Evolutionary conservation across 2,329 filamentous ascomycete genomes (phyloP).

Genomic region (Fusarium subglutinans): DNA sequence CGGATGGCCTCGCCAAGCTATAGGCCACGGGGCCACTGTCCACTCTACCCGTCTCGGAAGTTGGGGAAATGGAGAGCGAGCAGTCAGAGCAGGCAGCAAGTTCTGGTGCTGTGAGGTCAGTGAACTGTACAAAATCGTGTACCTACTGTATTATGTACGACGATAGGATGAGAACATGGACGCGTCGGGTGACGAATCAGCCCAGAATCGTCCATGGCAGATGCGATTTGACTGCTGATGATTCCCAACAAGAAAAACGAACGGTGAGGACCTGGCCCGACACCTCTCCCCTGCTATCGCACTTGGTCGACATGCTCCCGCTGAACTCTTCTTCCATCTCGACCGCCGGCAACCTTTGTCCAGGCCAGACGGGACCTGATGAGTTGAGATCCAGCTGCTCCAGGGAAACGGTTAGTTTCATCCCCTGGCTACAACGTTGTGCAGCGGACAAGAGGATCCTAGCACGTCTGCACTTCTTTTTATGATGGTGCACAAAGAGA

Average conservation of each 20-base stretch:
- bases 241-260: constrained; percentile 34
- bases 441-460: constrained; percentile 30
- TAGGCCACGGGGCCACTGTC: constrained; percentile 34
- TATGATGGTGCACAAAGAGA: constrained; percentile 29
- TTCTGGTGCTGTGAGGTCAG: not conserved
- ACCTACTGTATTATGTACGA: constrained; percentile 35
- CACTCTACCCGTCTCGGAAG: constrained; percentile 37
- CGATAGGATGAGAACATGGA: constrained; percentile 31
- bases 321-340: not conserved
- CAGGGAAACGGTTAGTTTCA: constrained; percentile 23
- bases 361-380: constrained; percentile 23
- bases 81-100: not conserved
- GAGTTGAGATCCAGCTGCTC: constrained; percentile 16
- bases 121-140: constrained; percentile 25
- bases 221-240: constrained; percentile 9
- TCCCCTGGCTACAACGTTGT: constrained; percentile 33
- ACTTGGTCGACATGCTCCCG: constrained; percentile 7
- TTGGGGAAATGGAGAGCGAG: constrained; percentile 36
- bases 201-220: constrained; percentile 37
- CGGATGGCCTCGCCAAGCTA: constrained; percentile 19
- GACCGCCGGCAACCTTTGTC: not conserved
- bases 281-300: not conserved
- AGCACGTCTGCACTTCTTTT: constrained; percentile 31
- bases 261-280: constrained; percentile 14
- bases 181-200: constrained; percentile 43